Conservation (phyloP, 169 alveolate species). For the Theileria equi region DNA sequence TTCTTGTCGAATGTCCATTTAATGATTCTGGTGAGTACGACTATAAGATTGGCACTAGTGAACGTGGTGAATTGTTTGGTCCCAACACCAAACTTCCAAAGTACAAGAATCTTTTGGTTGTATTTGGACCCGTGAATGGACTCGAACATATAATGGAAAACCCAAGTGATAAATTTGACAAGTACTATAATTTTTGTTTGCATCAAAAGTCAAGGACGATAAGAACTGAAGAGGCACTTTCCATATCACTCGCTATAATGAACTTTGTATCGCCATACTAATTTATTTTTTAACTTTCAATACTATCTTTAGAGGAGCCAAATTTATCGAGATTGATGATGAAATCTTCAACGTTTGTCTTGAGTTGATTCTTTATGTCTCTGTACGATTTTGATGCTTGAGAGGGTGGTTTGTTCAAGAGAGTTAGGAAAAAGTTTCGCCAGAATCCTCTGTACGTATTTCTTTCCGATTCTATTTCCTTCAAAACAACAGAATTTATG, state of each 20-base stretch:
- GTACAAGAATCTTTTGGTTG: slow-evolving; percentile 79
- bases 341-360: no score
- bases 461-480: no score
- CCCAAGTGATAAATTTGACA: slow-evolving; percentile 78
- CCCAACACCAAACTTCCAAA: slow-evolving; percentile 52
- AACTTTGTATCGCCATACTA: not conserved
- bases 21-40: slow-evolving; percentile 85
- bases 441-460: not conserved
- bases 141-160: slow-evolving; percentile 77
- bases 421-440: not conserved
- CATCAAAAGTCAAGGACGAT: slow-evolving; percentile 91
- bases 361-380: no score
- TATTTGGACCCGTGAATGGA: slow-evolving; percentile 90
- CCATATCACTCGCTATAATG: slow-evolving; percentile 62
- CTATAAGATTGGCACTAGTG: slow-evolving; percentile 86
- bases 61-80: slow-evolving; percentile 78
- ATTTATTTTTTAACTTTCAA: no score
- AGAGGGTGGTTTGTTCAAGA: not conserved
- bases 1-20: slow-evolving; percentile 71
- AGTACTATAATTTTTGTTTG: slow-evolving; percentile 87
- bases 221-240: slow-evolving; percentile 95
- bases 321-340: no score
- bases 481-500: no score
- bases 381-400: no score
- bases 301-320: no score